phyloP scores from a whole-genome alignment of 1,139 yeast genomes.

The Nematodospora anomalae region DNA sequence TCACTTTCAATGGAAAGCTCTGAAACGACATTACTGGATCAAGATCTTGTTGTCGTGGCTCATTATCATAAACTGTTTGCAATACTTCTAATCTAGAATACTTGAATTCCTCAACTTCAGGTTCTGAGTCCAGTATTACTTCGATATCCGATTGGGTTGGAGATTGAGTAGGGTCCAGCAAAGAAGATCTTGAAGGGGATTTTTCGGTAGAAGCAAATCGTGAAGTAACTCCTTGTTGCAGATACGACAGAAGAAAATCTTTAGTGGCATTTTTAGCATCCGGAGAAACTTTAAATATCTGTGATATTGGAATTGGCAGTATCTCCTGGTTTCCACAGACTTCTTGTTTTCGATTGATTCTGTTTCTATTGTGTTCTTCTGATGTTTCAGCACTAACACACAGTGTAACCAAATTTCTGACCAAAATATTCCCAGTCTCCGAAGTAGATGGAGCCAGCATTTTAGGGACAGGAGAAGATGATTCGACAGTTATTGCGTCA shows the following conservation, averaged over 20 bases:
- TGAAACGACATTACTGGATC: constrained; percentile 15
- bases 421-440: neutral
- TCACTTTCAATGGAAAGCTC: constrained; percentile 20
- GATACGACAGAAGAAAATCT: neutral
- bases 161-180: neutral
- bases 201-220: neutral
- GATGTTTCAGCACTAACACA: neutral
- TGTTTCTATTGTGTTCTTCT: constrained; percentile 3
- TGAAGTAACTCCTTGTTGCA: neutral
- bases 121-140: constrained; percentile 32
- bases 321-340: neutral
- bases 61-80: constrained; percentile 11
- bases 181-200: neutral
- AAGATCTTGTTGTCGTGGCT: constrained; percentile 13
- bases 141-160: constrained; percentile 13
- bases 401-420: neutral
- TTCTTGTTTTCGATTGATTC: neutral
- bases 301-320: neutral
- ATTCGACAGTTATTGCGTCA: neutral
- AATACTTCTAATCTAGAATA: constrained; percentile 10
- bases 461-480: too few relatives aligned
- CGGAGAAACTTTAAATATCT: neutral
- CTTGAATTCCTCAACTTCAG: constrained; percentile 24
- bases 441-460: too few relatives aligned
- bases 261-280: neutral